Evolutionary conservation across 176 grass and related monocot genomes (phyloP).

Genomic region (Thalia dealbata): DNA sequence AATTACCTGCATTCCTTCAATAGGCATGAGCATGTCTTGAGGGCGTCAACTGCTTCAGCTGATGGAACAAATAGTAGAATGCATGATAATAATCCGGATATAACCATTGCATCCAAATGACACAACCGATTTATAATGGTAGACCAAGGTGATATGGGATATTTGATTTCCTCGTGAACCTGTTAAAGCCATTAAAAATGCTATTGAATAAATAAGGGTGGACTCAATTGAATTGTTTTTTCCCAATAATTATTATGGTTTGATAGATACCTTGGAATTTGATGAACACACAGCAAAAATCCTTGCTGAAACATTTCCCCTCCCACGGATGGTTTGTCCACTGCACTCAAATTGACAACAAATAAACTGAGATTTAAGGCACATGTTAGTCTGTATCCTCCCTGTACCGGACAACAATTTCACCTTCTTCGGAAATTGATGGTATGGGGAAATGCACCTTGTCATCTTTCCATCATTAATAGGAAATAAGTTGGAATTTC

Average conservation of each 20-base stretch:
- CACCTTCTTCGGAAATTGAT: neutral
- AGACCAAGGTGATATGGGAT: conserved; percentile 24
- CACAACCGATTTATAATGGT: conserved; percentile 32
- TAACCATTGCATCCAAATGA: conserved; percentile 33
- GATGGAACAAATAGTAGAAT: conserved; percentile 56
- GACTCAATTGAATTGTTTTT: neutral
- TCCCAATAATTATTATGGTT: neutral
- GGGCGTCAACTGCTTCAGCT: conserved; percentile 59
- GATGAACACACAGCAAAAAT: neutral
- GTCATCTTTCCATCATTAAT: neutral
- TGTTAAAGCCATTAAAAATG: conserved; percentile 9
- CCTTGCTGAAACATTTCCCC: neutral
- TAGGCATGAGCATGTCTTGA: conserved; percentile 95
- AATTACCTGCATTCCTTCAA: conserved; percentile 92
- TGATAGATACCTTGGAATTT: conserved; percentile 2
- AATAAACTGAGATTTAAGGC: conserved; percentile 2
- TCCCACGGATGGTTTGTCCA: neutral
- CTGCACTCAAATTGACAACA: neutral
- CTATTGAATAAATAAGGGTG: neutral
- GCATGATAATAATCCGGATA: conserved; percentile 54
- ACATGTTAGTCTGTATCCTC: neutral
- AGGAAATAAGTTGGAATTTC: neutral
- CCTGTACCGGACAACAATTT: conserved; percentile 1
- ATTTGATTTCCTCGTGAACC: conserved; percentile 19
- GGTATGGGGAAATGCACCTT: neutral